Percentiles rank a stretch among this genome's conserved stretches.
Evolutionary conservation across 176 grass and related monocot species (phyloP).

Genomic region (Pontederia paniculata): DNA sequence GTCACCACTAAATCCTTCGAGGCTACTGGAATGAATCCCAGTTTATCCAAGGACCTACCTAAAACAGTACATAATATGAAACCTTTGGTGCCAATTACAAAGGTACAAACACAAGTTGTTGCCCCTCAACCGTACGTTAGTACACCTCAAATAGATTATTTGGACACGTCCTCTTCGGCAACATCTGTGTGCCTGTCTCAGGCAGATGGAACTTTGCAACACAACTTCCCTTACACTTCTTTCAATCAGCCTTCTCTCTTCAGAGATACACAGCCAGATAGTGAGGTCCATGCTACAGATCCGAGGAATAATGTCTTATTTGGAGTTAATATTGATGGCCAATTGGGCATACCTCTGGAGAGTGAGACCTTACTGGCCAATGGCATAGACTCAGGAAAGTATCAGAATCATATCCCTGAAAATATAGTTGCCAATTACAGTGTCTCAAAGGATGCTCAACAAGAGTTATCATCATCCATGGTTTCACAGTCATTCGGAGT

Average conservation of each 20-base stretch:
- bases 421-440: slow-evolving; percentile 43
- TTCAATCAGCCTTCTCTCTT: slow-evolving; percentile 44
- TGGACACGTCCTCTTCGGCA: slow-evolving; percentile 69
- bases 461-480: slow-evolving; percentile 69
- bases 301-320: slow-evolving; percentile 62
- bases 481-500: slow-evolving; percentile 66
- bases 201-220: slow-evolving; percentile 50
- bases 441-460: slow-evolving; percentile 58
- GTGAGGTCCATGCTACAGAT: slow-evolving; percentile 44
- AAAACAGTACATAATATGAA: slow-evolving; percentile 30
- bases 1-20: slow-evolving; percentile 22
- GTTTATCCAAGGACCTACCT: slow-evolving; percentile 16
- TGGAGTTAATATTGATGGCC: slow-evolving; percentile 55
- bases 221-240: slow-evolving; percentile 46
- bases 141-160: slow-evolving; percentile 39
- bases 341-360: slow-evolving; percentile 44
- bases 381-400: slow-evolving; percentile 45
- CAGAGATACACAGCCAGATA: slow-evolving; percentile 36
- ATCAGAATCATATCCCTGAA: slow-evolving; percentile 39
- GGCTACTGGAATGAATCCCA: slow-evolving; percentile 4
- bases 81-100: slow-evolving; percentile 29
- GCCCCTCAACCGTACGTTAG: slow-evolving; percentile 38
- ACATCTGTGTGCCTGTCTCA: slow-evolving; percentile 72
- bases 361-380: slow-evolving; percentile 37
- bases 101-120: slow-evolving; percentile 35